phyloP scores from a whole-genome alignment of 176 grass and related monocot species.

The Ananas comosus region DNA sequence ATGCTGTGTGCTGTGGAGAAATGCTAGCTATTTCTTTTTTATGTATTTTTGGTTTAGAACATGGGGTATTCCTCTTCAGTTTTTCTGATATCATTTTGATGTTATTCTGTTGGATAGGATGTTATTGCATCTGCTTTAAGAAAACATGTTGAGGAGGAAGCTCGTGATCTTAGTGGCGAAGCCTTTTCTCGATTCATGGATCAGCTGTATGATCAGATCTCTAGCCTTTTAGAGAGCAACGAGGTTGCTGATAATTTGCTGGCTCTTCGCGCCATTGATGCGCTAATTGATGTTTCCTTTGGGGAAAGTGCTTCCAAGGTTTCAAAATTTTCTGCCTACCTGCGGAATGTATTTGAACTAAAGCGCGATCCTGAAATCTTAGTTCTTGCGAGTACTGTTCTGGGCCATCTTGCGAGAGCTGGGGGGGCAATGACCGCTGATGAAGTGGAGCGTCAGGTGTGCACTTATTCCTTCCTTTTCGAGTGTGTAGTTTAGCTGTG shows the following conservation, averaged over 20 bases:
- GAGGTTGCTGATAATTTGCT: conserved; percentile 71
- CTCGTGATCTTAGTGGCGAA: conserved; percentile 75
- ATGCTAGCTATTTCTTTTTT: conserved; percentile 1
- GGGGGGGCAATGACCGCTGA: conserved; percentile 95
- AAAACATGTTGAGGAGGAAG: conserved; percentile 89
- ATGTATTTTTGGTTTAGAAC: conserved; percentile 2
- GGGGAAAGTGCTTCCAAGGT: conserved; percentile 95
- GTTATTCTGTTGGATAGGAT: conserved; percentile 46
- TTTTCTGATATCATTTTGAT: conserved; percentile 7
- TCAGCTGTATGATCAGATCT: conserved; percentile 87
- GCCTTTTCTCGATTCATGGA: conserved; percentile 97
- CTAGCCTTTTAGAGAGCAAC: conserved; percentile 53
- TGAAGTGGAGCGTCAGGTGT: conserved; percentile 85
- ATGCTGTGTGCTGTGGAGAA: conserved; percentile 16
- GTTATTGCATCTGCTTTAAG: conserved; percentile 50
- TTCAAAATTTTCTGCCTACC: conserved; percentile 68
- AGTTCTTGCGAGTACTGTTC: conserved; percentile 78
- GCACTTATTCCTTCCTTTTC: not conserved
- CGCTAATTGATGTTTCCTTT: conserved; percentile 75
- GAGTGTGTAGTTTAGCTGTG: conserved; percentile 8
- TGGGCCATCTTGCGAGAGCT: conserved; percentile 78
- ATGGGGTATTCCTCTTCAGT: conserved; percentile 7
- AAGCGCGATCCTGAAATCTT: conserved; percentile 85
- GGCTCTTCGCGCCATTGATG: conserved; percentile 76
- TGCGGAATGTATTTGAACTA: conserved; percentile 74